phyloP scores from a whole-genome alignment of 495 filamentous ascomycete genomes.

The Penicillium silybi region DNA sequence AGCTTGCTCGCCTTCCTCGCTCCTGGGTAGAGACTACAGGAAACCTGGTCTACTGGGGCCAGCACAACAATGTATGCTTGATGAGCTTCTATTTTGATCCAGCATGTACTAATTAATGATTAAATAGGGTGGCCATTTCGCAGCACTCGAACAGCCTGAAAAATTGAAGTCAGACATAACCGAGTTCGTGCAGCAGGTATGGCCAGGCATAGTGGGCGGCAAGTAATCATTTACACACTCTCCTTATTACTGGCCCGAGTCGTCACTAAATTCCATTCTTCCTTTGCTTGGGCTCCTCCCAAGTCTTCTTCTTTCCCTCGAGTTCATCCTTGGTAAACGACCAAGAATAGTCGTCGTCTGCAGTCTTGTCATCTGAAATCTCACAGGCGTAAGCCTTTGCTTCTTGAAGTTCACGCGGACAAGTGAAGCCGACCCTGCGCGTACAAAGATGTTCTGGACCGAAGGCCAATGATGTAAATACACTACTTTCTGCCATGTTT shows the following conservation, averaged over 20 bases:
- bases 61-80: constrained; percentile 37
- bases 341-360: too few relatives aligned
- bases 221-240: not conserved
- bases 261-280: not conserved
- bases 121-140: constrained; percentile 59
- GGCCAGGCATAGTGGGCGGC: constrained; percentile 13
- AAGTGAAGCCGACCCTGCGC: too few relatives aligned
- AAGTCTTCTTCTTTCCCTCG: not conserved
- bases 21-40: constrained; percentile 47
- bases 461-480: too few relatives aligned
- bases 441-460: too few relatives aligned
- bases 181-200: constrained; percentile 50
- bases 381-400: too few relatives aligned
- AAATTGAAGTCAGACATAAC: constrained; percentile 53
- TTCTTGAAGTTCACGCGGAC: too few relatives aligned
- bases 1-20: constrained; percentile 47
- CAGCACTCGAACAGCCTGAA: constrained; percentile 54
- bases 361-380: too few relatives aligned
- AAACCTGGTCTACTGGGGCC: constrained; percentile 44
- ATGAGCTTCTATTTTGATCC: too few relatives aligned
- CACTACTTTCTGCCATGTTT: too few relatives aligned
- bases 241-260: not conserved
- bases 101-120: not conserved
- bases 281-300: not conserved
- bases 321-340: not conserved